Conservation (phyloP, 2,329 filamentous ascomycete genomes). For the Biscogniauxia marginata region DNA sequence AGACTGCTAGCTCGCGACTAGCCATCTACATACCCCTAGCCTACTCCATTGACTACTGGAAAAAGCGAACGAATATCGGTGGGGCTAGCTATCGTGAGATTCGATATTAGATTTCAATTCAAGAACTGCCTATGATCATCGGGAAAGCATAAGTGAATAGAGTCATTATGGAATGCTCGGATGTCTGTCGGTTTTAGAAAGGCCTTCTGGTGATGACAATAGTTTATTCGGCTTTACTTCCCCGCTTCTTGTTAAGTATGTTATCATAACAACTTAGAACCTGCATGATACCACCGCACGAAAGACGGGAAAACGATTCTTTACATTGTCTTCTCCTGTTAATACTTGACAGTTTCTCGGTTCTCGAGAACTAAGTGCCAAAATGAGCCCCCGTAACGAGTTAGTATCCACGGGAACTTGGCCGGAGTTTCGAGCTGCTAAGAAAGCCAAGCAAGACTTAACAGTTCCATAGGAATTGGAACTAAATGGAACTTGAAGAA, state of each 20-base stretch:
- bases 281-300: not conserved
- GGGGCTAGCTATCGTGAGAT: no score
- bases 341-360: no score
- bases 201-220: no score
- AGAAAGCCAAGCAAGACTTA: slow-evolving; percentile 18
- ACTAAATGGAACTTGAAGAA: slow-evolving; percentile 23
- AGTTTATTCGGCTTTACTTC: not conserved
- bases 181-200: no score
- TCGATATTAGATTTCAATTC: no score
- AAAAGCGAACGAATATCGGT: no score
- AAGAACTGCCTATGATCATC: no score
- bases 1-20: no score
- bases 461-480: slow-evolving; percentile 21
- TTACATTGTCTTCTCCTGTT: not conserved
- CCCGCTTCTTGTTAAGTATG: not conserved
- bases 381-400: slow-evolving; percentile 10
- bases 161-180: no score
- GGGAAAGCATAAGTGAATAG: no score
- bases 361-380: not conserved
- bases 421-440: slow-evolving; percentile 21
- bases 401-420: slow-evolving; percentile 14
- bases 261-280: not conserved
- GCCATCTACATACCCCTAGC: no score
- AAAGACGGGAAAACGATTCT: not conserved
- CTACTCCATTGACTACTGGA: no score